phyloP scores from a whole-genome alignment of 139 green algal genomes.

The Tetratostichococcus sp. region DNA sequence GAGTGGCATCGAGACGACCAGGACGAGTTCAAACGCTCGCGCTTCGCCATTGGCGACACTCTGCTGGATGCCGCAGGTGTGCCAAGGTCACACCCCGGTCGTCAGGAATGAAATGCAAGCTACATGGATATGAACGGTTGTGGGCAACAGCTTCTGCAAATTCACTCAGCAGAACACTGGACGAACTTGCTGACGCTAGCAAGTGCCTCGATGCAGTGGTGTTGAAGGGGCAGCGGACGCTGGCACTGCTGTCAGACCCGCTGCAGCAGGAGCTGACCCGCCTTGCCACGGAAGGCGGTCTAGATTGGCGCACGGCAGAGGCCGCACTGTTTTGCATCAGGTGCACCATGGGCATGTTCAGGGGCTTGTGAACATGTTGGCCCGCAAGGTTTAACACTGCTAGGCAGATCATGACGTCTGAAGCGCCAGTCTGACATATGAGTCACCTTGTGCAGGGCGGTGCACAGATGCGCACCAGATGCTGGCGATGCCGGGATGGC shows the following conservation, averaged over 20 bases:
- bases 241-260: constrained; percentile 57
- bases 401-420: too few species aligned
- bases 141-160: too few species aligned
- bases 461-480: constrained; percentile 32
- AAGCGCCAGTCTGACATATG: too few species aligned
- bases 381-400: too few species aligned
- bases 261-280: constrained; percentile 33
- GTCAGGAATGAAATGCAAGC: too few species aligned
- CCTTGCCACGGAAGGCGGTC: constrained; percentile 6
- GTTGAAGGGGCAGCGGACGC: constrained; percentile 38
- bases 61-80: constrained; percentile 55
- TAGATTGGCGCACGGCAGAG: constrained; percentile 73
- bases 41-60: constrained; percentile 63
- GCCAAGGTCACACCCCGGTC: too few species aligned
- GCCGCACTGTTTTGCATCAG: constrained; percentile 69
- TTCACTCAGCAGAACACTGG: too few species aligned
- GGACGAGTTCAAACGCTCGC: constrained; percentile 61
- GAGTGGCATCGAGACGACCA: constrained; percentile 56
- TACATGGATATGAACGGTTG: too few species aligned
- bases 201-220: constrained; percentile 38
- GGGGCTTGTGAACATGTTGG: too few species aligned
- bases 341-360: too few species aligned
- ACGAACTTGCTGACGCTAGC: too few species aligned
- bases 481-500: constrained; percentile 44
- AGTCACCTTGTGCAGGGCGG: constrained; percentile 17